Conservation (phyloP, 2,329 filamentous ascomycete genomes). For the Xylariaceae sp. region DNA sequence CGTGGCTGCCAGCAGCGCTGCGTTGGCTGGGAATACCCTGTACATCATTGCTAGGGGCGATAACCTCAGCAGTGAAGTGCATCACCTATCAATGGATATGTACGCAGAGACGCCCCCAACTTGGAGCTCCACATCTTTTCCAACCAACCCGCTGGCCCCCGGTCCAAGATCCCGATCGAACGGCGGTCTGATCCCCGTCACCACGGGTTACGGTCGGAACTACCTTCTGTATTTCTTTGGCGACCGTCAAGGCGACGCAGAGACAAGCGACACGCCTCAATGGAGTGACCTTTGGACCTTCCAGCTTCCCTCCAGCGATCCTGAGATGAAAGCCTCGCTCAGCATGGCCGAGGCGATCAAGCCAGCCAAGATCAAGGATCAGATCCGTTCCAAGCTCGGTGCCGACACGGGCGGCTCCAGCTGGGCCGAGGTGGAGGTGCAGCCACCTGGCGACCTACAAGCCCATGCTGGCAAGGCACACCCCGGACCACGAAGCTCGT, state of each 20-base stretch:
- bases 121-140: constrained; percentile 35
- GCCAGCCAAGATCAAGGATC: constrained; percentile 46
- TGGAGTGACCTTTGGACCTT: constrained; percentile 47
- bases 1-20: constrained; percentile 33
- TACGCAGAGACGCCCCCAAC: constrained; percentile 27
- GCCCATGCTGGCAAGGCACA: constrained; percentile 37
- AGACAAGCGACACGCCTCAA: constrained; percentile 16
- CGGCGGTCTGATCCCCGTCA: constrained; percentile 40
- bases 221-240: constrained; percentile 50
- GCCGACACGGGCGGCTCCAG: constrained; percentile 40
- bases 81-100: constrained; percentile 30
- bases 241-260: constrained; percentile 20
- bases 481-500: constrained; percentile 36
- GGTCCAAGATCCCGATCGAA: constrained; percentile 39
- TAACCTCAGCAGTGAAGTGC: constrained; percentile 31
- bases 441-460: constrained; percentile 37
- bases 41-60: constrained; percentile 40
- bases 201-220: constrained; percentile 46
- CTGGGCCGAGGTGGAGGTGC: constrained; percentile 48
- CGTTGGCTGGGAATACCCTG: constrained; percentile 39
- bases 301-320: constrained; percentile 39
- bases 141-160: constrained; percentile 32
- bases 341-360: constrained; percentile 32
- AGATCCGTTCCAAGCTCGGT: constrained; percentile 37
- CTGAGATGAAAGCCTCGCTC: constrained; percentile 13